These are phyloP conservation scores for Lactuca sativa DNA, from an alignment of 129 eudicot species.

Conservation along the genomic window DNA sequence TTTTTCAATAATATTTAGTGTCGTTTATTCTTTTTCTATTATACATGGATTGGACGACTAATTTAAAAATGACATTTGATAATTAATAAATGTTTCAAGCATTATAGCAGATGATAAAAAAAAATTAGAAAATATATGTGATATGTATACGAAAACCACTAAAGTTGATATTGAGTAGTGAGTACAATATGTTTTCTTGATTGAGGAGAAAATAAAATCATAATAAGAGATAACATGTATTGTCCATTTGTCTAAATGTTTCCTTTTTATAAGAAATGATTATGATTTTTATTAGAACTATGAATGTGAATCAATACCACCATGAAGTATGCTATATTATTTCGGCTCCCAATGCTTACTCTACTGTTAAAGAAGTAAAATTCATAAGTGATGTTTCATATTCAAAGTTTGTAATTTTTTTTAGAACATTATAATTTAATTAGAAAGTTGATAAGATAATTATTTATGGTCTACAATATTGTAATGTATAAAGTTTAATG, in stretches of 20 bases:
- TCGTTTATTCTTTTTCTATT: too few species aligned
- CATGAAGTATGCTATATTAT: neutral
- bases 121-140: too few species aligned
- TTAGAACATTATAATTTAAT: too few species aligned
- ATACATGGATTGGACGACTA: too few species aligned
- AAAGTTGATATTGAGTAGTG: neutral
- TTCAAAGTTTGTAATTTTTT: neutral
- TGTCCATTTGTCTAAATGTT: neutral
- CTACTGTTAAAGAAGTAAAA: neutral
- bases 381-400: neutral
- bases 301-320: neutral
- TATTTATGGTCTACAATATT: too few species aligned
- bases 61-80: too few species aligned
- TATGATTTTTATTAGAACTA: neutral
- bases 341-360: neutral
- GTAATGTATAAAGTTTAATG: too few species aligned
- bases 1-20: neutral
- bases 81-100: neutral
- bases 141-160: neutral
- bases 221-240: neutral
- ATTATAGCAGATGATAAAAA: neutral
- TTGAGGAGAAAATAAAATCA: neutral
- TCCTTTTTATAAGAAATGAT: neutral
- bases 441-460: too few species aligned
- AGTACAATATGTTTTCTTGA: neutral